Conservation (phyloP, 768 basidiomycete genomes). For the Coprinellus micaceus region DNA sequence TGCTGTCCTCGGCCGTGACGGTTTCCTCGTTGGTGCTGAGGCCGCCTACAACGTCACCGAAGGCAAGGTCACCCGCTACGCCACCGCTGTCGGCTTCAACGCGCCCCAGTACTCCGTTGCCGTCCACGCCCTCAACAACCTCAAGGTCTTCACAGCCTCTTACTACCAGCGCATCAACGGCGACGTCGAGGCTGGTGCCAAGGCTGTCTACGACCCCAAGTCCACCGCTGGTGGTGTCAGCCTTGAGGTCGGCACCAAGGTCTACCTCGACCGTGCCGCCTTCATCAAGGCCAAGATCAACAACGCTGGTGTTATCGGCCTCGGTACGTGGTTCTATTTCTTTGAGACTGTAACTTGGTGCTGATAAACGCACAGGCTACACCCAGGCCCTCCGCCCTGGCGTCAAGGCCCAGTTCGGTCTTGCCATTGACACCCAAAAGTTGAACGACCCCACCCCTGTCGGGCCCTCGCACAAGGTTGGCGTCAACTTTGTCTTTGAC, state of each 20-base stretch:
- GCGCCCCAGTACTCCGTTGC: slow-evolving; percentile 95
- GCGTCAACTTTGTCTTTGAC: slow-evolving; percentile 73
- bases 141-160: slow-evolving; percentile 89
- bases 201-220: slow-evolving; percentile 95
- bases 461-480: slow-evolving; percentile 82
- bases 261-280: slow-evolving; percentile 82
- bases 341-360: neutral
- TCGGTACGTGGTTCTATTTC: slow-evolving; percentile 44
- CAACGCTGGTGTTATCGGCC: slow-evolving; percentile 86
- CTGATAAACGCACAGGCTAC: slow-evolving; percentile 50
- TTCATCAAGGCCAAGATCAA: slow-evolving; percentile 99
- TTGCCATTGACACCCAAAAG: slow-evolving; percentile 92
- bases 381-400: slow-evolving; percentile 93
- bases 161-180: slow-evolving; percentile 96
- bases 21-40: slow-evolving; percentile 96
- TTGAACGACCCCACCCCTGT: slow-evolving; percentile 66
- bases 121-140: slow-evolving; percentile 90
- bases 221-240: slow-evolving; percentile 79
- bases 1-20: slow-evolving; percentile 91
- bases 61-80: slow-evolving; percentile 88
- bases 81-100: slow-evolving; percentile 89
- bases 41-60: slow-evolving; percentile 95
- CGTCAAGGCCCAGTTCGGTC: slow-evolving; percentile 89
- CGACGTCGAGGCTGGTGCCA: slow-evolving; percentile 93
- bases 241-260: slow-evolving; percentile 94